Percentiles rank a stretch among this genome's conserved stretches.
These are phyloP conservation scores for Acer negundo DNA, from an alignment of 345 rosid genomes.

Conservation along the genomic window DNA sequence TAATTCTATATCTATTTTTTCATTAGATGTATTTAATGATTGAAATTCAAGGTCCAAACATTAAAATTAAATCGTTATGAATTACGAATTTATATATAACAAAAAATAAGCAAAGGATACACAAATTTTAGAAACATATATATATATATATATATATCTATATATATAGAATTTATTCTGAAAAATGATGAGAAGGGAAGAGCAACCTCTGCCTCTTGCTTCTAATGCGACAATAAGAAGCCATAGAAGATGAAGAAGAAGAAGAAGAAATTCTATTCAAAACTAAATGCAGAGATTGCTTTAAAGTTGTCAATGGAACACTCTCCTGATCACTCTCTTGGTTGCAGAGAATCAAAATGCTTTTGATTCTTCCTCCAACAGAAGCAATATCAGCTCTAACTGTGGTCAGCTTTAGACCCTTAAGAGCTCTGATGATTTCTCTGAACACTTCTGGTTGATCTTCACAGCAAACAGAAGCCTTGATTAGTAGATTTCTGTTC, in stretches of 20 bases:
- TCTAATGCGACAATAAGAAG: slow-evolving; percentile 56
- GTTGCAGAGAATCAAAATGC: slow-evolving; percentile 53
- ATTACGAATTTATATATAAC: too few relatives aligned
- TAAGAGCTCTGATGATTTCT: slow-evolving; percentile 61
- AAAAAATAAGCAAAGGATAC: background rate
- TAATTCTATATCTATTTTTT: too few relatives aligned
- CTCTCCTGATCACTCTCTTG: slow-evolving; percentile 26
- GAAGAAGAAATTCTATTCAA: slow-evolving; percentile 42
- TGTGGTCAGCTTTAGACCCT: slow-evolving; percentile 49
- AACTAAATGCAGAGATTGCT: slow-evolving; percentile 49
- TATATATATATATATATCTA: too few relatives aligned
- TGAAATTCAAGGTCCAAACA: too few relatives aligned
- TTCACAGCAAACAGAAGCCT: slow-evolving; percentile 75
- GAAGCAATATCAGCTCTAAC: slow-evolving; percentile 59
- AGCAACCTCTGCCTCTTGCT: slow-evolving; percentile 92
- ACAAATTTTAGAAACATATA: background rate
- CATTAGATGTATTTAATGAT: background rate
- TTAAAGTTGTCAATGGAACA: slow-evolving; percentile 37
- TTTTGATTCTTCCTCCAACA: slow-evolving; percentile 77
- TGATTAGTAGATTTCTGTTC: slow-evolving; percentile 35
- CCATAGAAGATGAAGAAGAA: slow-evolving; percentile 39
- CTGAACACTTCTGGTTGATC: slow-evolving; percentile 77
- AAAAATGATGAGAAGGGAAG: slow-evolving; percentile 46
- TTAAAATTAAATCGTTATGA: too few relatives aligned
- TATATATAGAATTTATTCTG: slow-evolving; percentile 19